These are phyloP conservation scores for Talaromyces ruber DNA, from an alignment of 495 filamentous ascomycete genomes.

Conservation along the genomic window DNA sequence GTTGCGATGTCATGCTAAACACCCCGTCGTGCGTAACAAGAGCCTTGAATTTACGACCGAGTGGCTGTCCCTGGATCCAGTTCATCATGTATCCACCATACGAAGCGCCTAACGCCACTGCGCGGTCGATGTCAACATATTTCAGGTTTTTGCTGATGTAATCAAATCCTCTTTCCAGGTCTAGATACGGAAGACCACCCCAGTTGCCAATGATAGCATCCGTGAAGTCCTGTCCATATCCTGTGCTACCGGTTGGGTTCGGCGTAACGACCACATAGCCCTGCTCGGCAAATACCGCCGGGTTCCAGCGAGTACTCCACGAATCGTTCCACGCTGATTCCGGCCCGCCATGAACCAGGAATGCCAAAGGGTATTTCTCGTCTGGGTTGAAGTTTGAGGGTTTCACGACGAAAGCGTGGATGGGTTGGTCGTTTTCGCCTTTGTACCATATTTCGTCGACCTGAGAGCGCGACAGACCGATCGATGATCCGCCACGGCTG, in stretches of 20 bases:
- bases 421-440: constrained; percentile 49
- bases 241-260: constrained; percentile 81
- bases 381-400: constrained; percentile 66
- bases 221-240: constrained; percentile 73
- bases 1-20: constrained; percentile 68
- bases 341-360: constrained; percentile 82
- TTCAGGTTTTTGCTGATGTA: constrained; percentile 61
- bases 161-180: constrained; percentile 73
- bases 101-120: constrained; percentile 74
- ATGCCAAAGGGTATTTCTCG: constrained; percentile 73
- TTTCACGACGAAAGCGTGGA: constrained; percentile 76
- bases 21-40: constrained; percentile 88
- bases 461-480: constrained; percentile 55
- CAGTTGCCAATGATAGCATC: constrained; percentile 70
- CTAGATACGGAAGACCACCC: constrained; percentile 74
- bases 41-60: constrained; percentile 73
- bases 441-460: constrained; percentile 66
- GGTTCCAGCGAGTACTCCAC: constrained; percentile 90
- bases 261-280: constrained; percentile 84
- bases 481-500: constrained; percentile 56
- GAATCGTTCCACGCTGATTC: constrained; percentile 77
- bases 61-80: constrained; percentile 45
- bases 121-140: constrained; percentile 69
- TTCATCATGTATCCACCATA: constrained; percentile 88
- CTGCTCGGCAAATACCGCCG: constrained; percentile 82